These are phyloP conservation scores for Coniferiporia weirii DNA, from an alignment of 1,284 basidiomycete species.

Conservation along the genomic window DNA sequence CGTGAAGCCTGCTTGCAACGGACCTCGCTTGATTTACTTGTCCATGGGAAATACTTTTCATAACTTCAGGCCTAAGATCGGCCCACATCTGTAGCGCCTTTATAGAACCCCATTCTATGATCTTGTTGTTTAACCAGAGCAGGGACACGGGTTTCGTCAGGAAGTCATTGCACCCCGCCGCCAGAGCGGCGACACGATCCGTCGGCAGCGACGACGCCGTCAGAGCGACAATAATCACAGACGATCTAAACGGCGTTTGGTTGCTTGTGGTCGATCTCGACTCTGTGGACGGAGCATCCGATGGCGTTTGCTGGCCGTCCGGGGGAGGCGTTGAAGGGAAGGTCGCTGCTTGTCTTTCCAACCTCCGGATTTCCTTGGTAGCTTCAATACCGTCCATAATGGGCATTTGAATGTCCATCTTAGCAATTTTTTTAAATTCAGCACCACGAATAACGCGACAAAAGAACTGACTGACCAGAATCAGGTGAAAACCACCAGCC, in stretches of 20 bases:
- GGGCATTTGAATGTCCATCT: slow-evolving; percentile 99
- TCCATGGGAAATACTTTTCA: slow-evolving; percentile 46
- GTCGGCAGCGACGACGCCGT: slow-evolving; percentile 91
- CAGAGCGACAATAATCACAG: slow-evolving; percentile 97
- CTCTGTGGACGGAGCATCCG: slow-evolving; percentile 40
- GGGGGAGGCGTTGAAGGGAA: slow-evolving; percentile 65
- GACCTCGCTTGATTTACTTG: slow-evolving; percentile 59
- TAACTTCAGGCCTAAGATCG: slow-evolving; percentile 62
- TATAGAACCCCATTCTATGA: slow-evolving; percentile 96
- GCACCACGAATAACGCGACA: neutral
- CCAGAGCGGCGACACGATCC: slow-evolving; percentile 93
- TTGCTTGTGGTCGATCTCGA: slow-evolving; percentile 38
- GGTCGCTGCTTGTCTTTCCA: slow-evolving; percentile 70
- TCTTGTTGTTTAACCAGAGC: slow-evolving; percentile 96
- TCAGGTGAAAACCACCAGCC: slow-evolving; percentile 91
- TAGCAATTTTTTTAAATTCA: slow-evolving; percentile 16
- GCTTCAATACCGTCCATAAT: slow-evolving; percentile 98
- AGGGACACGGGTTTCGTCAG: slow-evolving; percentile 95
- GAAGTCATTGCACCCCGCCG: slow-evolving; percentile 98
- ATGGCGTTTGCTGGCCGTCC: slow-evolving; percentile 51
- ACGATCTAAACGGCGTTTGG: slow-evolving; percentile 74
- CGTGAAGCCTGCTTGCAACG: slow-evolving; percentile 63
- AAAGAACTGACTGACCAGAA: slow-evolving; percentile 62
- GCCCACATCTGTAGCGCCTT: slow-evolving; percentile 87
- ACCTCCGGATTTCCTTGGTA: slow-evolving; percentile 89